Base-by-base conservation (phyloP, 208 protist genomes). In the Acanthamoeba polyphaga region DNA sequence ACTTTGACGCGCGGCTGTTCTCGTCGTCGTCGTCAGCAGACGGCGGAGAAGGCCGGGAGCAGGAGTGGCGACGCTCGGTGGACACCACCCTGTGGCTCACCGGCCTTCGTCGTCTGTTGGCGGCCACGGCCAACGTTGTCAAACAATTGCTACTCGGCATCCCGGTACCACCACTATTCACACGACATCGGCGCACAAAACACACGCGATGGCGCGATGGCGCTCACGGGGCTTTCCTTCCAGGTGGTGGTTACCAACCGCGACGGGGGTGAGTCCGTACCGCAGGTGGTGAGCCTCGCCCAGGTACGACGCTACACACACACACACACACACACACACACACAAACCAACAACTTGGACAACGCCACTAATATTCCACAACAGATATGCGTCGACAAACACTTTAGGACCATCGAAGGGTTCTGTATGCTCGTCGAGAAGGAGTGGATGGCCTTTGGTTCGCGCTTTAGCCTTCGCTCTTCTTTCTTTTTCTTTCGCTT, bases 341-440 rank as follows among this genome's bases (percentile, higher is more conserved):
- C 34, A 34, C 34, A 34, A 34, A 34, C 34, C 34, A 34, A 34
- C 34, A 34, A 34, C 34, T 34, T 34, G 34, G 34, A 34, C 34
- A 34, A 34, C 34, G 1, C 34, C 34, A 34, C 34, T 34, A 34
- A 34, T n/a, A n/a, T n/a, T 34, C 15, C 1, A 15, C 1, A 46
- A 46, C 43, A 92, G 90, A 60, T 94, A 43, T 94, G 90, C 90
- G 70, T 99, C 27, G 98, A 99, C 91, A 98, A 98, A 29, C 98
- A 98, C 96, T 99, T 98, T 96, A 97, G 98, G 84, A 99, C 98
- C 64, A 96, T 98, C n/a, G 78, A 98, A 12, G 98, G 98, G n/a
- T 99, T 99, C 96, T 97, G 96, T 94, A 93, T 97, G 19, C 92
- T 99, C 49, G 92, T 99, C 22, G 98, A 99, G 94, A 99, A 99